Base-by-base conservation (phyloP, 2,329 filamentous ascomycete species). In the Blastomyces parvus region DNA sequence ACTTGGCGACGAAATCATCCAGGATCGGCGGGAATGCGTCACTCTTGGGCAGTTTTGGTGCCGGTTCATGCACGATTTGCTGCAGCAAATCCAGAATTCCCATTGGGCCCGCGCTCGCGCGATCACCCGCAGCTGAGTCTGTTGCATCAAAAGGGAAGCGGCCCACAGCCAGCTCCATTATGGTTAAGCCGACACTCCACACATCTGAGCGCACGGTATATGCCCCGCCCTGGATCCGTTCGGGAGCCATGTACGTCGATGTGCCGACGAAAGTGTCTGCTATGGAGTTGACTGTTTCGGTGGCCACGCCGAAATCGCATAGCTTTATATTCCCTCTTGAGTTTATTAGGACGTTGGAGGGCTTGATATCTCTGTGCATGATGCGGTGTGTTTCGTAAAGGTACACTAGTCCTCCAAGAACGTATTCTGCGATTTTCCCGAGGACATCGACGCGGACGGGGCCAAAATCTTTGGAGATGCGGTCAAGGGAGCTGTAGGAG, bases 201-300 rank as follows among this genome's bases (percentile, higher is more conserved):
- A 99, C 94, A 74, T 99, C 94, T 14, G 92, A 97, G 77, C 97
- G 97, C 71, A 99, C 93, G 0, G 93, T 96, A 77, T 99, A 99
- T 70, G 90, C 91, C 67, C 94, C 91, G 66, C 94, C 94, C 75
- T 97, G 92, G 69, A 99, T 99, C 75, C 94, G 86, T 80, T 99
- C 94, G 0, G 94, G 94, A 0, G 94, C 94, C 94, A 99, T 99
- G 81, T 99, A 99, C 63, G 94, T 99, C 46, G 94, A 97, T 1
- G 94, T 99, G 61, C 94, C 94, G 44, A 99, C 94, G 71, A 99
- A 99, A 0, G 94, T 99, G 73, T 97, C 93, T 60, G 94, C 94
- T 68, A 99, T 91, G 4, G 94, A 97, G 78, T 97, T 97, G 74
- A 97, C 91, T 19, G 97, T 85, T 77, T 99, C 94, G 68, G 92